phyloP scores from a whole-genome alignment of 495 filamentous ascomycete species.

The Hypoxylon fragiforme region DNA sequence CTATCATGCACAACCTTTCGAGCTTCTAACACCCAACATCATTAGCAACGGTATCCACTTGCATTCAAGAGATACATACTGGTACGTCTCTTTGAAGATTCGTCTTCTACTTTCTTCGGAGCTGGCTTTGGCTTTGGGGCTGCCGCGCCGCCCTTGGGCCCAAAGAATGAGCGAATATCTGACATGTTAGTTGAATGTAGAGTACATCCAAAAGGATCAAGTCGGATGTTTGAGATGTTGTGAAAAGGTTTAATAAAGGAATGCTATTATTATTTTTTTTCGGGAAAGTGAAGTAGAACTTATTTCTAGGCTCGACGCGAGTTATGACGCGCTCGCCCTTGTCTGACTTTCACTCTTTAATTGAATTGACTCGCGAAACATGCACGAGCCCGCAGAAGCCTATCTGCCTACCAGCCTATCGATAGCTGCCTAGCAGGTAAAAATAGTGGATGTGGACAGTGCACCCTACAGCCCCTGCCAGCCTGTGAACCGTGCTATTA shows the following conservation, averaged over 20 bases:
- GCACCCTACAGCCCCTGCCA: no score
- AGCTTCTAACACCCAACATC: conserved; percentile 48
- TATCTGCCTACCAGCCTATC: no score
- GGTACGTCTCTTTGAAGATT: conserved; percentile 42
- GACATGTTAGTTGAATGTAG: conserved; percentile 56
- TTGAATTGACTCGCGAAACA: conserved; percentile 22
- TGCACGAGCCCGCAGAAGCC: conserved; percentile 12
- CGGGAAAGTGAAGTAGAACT: conserved; percentile 4
- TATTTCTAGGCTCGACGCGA: conserved; percentile 21
- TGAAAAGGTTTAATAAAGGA: background rate
- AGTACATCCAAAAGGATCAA: background rate
- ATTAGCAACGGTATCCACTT: conserved; percentile 25
- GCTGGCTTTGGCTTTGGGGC: conserved; percentile 51
- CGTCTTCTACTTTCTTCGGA: conserved; percentile 50
- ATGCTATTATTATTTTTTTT: no score
- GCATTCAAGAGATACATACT: conserved; percentile 9
- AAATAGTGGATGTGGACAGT: no score
- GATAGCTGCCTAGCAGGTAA: no score
- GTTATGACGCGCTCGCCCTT: conserved; percentile 30
- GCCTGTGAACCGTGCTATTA: no score
- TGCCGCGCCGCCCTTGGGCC: conserved; percentile 56
- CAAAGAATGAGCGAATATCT: conserved; percentile 84
- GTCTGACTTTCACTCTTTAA: conserved; percentile 18
- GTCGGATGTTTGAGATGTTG: background rate
- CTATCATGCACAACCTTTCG: conserved; percentile 78